Percentiles rank a stretch among this genome's conserved stretches.
phyloP scores from a whole-genome alignment of 164 flowering plant species.

The Taxillus chinensis region DNA sequence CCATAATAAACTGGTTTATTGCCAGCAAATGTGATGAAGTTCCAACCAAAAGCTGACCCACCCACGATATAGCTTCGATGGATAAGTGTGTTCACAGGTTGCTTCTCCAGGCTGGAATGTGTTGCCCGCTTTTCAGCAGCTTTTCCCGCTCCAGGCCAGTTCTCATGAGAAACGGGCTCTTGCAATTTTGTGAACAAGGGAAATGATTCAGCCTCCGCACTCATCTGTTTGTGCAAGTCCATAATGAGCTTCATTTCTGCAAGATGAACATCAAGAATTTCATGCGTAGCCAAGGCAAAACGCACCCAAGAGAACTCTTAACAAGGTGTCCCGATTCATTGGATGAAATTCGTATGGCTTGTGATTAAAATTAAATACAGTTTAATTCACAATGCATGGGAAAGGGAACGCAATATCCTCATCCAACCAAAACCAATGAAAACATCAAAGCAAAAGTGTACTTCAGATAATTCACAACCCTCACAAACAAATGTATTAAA shows the following conservation, averaged over 20 bases:
- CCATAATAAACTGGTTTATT: conserved; percentile 17
- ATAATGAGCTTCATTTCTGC: conserved; percentile 16
- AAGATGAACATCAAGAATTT: neutral
- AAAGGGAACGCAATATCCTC: too few species aligned
- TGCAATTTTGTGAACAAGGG: neutral
- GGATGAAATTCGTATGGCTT: too few species aligned
- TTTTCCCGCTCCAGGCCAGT: neutral
- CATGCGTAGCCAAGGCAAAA: too few species aligned
- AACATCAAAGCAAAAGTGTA: too few species aligned
- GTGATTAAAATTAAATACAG: too few species aligned
- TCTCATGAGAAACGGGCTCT: neutral
- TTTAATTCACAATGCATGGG: too few species aligned
- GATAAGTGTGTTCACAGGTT: neutral
- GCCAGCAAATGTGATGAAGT: conserved; percentile 18
- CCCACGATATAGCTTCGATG: conserved; percentile 14
- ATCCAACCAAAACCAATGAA: too few species aligned
- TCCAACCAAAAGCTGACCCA: conserved; percentile 19
- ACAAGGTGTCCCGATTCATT: too few species aligned
- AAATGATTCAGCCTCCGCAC: neutral
- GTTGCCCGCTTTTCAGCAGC: neutral
- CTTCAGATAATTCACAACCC: too few species aligned
- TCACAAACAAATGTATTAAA: too few species aligned
- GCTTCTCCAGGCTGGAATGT: neutral
- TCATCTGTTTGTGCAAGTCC: conserved; percentile 12
- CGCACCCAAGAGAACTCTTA: too few species aligned